Base-by-base conservation (phyloP, 225 moss, liverwort and hornwort species). In the Polytrichum commune region DNA sequence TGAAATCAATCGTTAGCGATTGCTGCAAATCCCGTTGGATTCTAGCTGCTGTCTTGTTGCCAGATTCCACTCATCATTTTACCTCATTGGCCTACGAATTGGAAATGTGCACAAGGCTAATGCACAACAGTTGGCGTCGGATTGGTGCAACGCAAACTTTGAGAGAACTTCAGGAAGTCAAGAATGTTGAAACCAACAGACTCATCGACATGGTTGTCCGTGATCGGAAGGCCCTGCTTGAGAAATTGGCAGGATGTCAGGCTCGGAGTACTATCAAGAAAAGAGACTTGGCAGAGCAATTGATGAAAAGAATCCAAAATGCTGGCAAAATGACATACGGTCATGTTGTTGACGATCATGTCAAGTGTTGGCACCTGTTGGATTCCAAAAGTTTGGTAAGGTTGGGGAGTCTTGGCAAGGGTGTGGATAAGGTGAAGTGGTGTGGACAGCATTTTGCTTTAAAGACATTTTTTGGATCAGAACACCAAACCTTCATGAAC, bases 311-410 rank as follows among this genome's bases (percentile, higher is more conserved):
- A 64, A 25, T 8, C 5, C 64, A 64, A 62, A 62, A 23, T 62
- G 19, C 6, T 62, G 22, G 9, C 22, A 25, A 3, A 62, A 62
- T 22, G 7, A 62, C 10, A 8, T 9, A 25, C 25, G 27, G 63
- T 64, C 18, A 18, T 19, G 38, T 25, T 25, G 66, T 35, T 22
- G 32, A 4, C 20, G 27, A 29, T 8, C 27, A 66, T 5, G 66
- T 33, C 33, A 32, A 33, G 33, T 33, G 33, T 8, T 33, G 33
- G 35, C 9, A 35, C 9, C 35, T 35, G 35, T 0, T 66, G 29
- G 29, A 66, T 9, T 32, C 28, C 66, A 66, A 32, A 66, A 16
- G 66, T 32, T 66, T 66, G 29, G 19, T 38, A 29, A 10, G 66
- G 28, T 66, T 30, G 38, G 38, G 27, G 66, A 9, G 18, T 18